These are phyloP conservation scores for Fistulifera solaris DNA, from an alignment of 108 stramenopile genomes.

Conservation along the genomic window DNA sequence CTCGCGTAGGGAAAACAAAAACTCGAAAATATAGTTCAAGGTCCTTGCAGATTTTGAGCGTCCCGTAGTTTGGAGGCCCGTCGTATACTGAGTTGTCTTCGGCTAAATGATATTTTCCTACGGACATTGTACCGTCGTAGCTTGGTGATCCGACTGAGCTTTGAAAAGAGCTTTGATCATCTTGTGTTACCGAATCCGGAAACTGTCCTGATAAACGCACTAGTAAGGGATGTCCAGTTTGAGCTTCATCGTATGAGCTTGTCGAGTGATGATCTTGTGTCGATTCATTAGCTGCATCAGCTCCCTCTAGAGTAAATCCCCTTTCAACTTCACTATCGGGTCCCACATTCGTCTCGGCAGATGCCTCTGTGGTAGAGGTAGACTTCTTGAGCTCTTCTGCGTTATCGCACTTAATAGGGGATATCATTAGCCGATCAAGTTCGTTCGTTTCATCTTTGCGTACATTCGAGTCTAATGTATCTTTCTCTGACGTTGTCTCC, in stretches of 20 bases:
- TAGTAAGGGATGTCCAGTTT: background rate
- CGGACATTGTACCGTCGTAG: background rate
- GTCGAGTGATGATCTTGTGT: background rate
- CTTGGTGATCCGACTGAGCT: slow-evolving; percentile 1
- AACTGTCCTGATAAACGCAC: background rate
- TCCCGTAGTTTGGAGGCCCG: slow-evolving; percentile 40
- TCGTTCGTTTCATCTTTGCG: background rate
- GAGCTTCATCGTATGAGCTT: background rate
- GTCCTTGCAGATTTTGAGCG: slow-evolving; percentile 41
- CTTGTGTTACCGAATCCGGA: background rate
- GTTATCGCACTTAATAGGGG: background rate
- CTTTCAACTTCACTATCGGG: background rate
- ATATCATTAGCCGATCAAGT: background rate
- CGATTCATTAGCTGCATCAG: background rate
- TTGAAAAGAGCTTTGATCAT: background rate
- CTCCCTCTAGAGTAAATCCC: background rate
- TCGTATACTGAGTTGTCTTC: slow-evolving; percentile 45
- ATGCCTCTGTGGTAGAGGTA: background rate
- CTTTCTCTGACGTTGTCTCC: background rate
- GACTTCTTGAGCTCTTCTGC: slow-evolving; percentile 1
- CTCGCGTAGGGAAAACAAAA: slow-evolving; percentile 44
- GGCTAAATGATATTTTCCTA: slow-evolving; percentile 35
- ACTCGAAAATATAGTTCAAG: slow-evolving; percentile 58
- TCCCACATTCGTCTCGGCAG: background rate
- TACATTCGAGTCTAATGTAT: background rate